Conservation (phyloP, 352 stramenopile species). For the Pythium plurisporium region DNA sequence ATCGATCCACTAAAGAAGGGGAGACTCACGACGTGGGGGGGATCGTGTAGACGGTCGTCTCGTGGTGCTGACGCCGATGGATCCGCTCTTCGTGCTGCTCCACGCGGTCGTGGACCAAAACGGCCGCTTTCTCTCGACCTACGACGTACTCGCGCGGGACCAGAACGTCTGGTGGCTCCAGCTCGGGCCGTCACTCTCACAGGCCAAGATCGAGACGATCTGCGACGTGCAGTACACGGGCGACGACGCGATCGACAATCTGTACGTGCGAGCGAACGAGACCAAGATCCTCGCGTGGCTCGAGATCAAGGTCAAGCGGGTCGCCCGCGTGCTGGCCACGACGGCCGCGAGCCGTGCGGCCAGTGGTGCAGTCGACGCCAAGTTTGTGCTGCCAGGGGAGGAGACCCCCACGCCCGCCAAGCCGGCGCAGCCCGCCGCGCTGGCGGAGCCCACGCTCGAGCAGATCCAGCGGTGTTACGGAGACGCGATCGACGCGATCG, state of each 20-base stretch:
- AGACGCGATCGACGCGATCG: constrained; percentile 53
- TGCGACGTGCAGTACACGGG: constrained; percentile 51
- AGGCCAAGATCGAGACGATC: constrained; percentile 33
- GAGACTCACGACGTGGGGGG: background rate
- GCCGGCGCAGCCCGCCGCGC: background rate
- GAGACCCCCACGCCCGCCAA: background rate
- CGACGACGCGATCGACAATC: constrained; percentile 38
- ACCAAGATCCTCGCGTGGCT: constrained; percentile 52
- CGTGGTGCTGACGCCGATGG: constrained; percentile 57
- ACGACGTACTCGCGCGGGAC: constrained; percentile 43
- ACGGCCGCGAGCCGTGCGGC: constrained; percentile 21
- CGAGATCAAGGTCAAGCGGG: constrained; percentile 33
- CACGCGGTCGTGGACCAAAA: constrained; percentile 44
- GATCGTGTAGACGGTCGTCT: constrained; percentile 49
- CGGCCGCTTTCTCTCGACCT: constrained; percentile 45
- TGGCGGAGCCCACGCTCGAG: background rate
- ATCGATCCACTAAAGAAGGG: too few species aligned
- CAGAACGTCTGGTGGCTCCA: constrained; percentile 60
- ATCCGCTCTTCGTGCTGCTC: constrained; percentile 72
- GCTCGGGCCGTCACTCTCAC: constrained; percentile 23
- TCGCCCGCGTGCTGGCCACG: constrained; percentile 35
- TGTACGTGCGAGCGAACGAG: constrained; percentile 60
- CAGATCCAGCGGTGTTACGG: constrained; percentile 28
- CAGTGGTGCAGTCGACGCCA: constrained; percentile 29
- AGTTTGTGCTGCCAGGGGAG: constrained; percentile 31